phyloP scores from a whole-genome alignment of 805 yeast species.

The Kodamaea kaohsiungensis region DNA sequence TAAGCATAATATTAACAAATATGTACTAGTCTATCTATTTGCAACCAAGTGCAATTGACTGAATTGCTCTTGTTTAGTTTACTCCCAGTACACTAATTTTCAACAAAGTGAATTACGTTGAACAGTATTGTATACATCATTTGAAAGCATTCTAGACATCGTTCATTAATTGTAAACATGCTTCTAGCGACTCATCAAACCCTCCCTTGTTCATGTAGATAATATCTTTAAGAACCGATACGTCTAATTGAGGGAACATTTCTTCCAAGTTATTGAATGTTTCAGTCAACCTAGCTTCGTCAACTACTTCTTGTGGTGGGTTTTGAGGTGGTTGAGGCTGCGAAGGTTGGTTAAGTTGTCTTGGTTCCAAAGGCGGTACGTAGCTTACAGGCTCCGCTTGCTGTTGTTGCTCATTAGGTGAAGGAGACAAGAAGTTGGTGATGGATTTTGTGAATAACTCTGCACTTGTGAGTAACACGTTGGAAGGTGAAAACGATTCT shows the following conservation, averaged over 20 bases:
- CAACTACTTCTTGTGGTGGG: slow-evolving; percentile 11
- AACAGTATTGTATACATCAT: too few species aligned
- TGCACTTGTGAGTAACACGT: slow-evolving; percentile 45
- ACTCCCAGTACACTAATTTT: too few species aligned
- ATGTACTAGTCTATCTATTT: too few species aligned
- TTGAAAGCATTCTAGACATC: slow-evolving; percentile 9
- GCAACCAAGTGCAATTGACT: too few species aligned
- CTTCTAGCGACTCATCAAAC: slow-evolving; percentile 74
- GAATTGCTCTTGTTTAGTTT: too few species aligned
- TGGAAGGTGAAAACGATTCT: slow-evolving; percentile 34
- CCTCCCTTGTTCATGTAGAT: slow-evolving; percentile 63
- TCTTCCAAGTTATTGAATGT: slow-evolving; percentile 51
- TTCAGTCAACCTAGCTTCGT: slow-evolving; percentile 16
- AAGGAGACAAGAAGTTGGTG: slow-evolving; percentile 39
- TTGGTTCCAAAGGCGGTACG: background rate
- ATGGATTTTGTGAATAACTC: slow-evolving; percentile 53
- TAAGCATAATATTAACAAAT: too few species aligned
- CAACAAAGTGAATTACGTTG: too few species aligned
- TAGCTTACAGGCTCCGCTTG: background rate
- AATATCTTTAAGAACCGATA: slow-evolving; percentile 68
- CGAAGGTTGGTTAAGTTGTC: background rate
- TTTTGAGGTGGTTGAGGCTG: background rate
- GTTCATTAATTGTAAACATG: slow-evolving; percentile 38
- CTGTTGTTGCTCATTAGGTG: slow-evolving; percentile 25
- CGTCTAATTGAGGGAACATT: slow-evolving; percentile 78